Evolutionary conservation across 202 grass and related monocot genomes (phyloP), one percentile per base, ranked within the genome.

Genomic region (Saccharum hybrid): DNA sequence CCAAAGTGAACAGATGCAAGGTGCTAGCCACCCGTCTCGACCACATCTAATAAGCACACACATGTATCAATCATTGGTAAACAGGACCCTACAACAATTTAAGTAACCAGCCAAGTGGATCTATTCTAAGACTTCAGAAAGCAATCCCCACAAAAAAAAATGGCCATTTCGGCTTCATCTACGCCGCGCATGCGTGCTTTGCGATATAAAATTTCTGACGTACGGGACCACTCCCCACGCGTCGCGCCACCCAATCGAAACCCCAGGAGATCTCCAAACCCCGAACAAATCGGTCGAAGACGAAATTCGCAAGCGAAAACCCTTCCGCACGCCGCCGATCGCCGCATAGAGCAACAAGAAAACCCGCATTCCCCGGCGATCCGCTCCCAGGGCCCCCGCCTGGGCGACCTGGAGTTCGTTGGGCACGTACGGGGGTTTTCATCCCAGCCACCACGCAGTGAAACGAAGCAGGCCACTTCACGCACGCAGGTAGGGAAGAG

Each of bases 1-100:
- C 45, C 45, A 48, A 14, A 48, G 45, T 48, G 12, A 11, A 14
- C 45, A 5, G 45, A 48, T 40, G 13, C 65, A 59, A 56, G 11
- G 31, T 69, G 49, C 21, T 70, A 60, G 4, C 21, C 36, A 10
- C 48, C 14, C 33, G 1, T 56, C n/a, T 6, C 15, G 22, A 64
- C 26, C 2, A 19, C n/a, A 48, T 21, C 28, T 39, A 49, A 79
- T 39, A 49, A 79, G 62, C 42, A 6, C 41, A 66, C 9, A 36
- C 28, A 37, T 7, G 77, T 46, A 15, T 39, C 64, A 66, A 80
- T 80, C 33, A 56, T 49, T 23, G 38, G 64, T 4, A 80, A 79
- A 80, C 63, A 68, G 63, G 13, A 68, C 19, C 30, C 30, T 54
- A 36, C 62, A 18, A 30, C 37, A 66, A 48, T 4, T 33, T 33